Evolutionary conservation across 2,329 filamentous ascomycete genomes (phyloP).

Genomic region (Trichocomaceae sp.): DNA sequence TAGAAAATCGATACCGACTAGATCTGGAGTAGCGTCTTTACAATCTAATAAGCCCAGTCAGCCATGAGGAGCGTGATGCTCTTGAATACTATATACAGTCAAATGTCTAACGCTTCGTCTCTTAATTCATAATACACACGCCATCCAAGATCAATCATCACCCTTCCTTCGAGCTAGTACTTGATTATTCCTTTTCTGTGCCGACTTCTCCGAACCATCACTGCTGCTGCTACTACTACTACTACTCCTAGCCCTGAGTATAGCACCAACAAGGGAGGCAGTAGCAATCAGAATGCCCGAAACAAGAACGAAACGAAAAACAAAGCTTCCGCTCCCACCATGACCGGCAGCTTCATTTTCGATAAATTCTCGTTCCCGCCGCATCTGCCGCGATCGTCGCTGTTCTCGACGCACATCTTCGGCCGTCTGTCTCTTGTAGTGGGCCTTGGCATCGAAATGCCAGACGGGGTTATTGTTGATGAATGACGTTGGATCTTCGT

Average conservation of each 20-base stretch:
- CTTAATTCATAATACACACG: neutral
- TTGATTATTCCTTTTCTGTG: neutral
- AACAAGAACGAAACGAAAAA: conserved; percentile 33
- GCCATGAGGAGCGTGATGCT: neutral
- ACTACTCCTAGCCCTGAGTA: neutral
- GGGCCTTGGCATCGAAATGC: conserved; percentile 70
- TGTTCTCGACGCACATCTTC: conserved; percentile 45
- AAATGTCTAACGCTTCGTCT: neutral
- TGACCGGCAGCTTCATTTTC: conserved; percentile 19
- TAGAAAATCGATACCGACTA: neutral
- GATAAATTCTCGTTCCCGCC: conserved; percentile 29
- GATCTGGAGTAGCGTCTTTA: neutral
- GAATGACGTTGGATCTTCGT: conserved; percentile 32
- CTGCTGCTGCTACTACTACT: neutral
- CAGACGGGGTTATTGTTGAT: conserved; percentile 50
- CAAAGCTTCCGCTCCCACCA: conserved; percentile 18
- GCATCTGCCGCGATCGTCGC: conserved; percentile 24
- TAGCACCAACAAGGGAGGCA: conserved; percentile 14
- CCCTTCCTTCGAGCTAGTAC: neutral
- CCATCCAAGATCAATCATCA: neutral
- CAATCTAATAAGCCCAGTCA: neutral
- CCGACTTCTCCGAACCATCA: neutral
- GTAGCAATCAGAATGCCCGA: conserved; percentile 32
- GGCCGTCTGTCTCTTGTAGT: conserved; percentile 65
- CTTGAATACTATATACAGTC: neutral